phyloP scores from a whole-genome alignment of 2,329 filamentous ascomycete species.

The Colletotrichum kahawae region DNA sequence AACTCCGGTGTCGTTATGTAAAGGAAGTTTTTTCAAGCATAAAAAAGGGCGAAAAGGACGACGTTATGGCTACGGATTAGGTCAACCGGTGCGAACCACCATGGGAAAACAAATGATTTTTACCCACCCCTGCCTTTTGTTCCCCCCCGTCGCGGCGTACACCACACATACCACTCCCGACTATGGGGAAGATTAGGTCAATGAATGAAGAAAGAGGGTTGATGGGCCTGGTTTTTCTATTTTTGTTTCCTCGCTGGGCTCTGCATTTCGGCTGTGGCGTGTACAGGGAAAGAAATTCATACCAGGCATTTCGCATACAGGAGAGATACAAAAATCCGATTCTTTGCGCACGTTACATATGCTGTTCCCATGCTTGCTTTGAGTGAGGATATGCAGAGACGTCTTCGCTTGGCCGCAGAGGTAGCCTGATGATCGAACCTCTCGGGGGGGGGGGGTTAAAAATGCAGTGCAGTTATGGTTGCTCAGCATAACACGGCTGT shows the following conservation, averaged over 20 bases:
- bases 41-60: slow-evolving; percentile 23
- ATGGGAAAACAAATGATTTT: slow-evolving; percentile 14
- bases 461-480: background rate
- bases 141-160: background rate
- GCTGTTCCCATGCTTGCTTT: background rate
- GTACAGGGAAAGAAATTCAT: slow-evolving; percentile 52
- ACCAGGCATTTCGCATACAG: slow-evolving; percentile 56
- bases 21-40: slow-evolving; percentile 44
- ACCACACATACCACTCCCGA: background rate
- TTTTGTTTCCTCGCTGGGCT: slow-evolving; percentile 43
- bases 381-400: too few relatives aligned
- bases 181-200: background rate
- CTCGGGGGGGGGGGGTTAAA: background rate
- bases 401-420: too few relatives aligned
- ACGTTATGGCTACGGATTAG: slow-evolving; percentile 25
- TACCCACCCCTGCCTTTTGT: background rate
- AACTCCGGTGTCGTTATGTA: slow-evolving; percentile 99
- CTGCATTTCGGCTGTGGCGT: slow-evolving; percentile 60
- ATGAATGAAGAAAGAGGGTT: slow-evolving; percentile 6
- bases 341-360: slow-evolving; percentile 24
- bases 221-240: slow-evolving; percentile 25
- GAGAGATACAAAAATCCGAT: slow-evolving; percentile 37
- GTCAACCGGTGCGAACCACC: slow-evolving; percentile 21
- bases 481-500: too few relatives aligned
- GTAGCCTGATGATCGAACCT: background rate